phyloP scores from a whole-genome alignment of 2,329 filamentous ascomycete species.

The Metarhizium album region DNA sequence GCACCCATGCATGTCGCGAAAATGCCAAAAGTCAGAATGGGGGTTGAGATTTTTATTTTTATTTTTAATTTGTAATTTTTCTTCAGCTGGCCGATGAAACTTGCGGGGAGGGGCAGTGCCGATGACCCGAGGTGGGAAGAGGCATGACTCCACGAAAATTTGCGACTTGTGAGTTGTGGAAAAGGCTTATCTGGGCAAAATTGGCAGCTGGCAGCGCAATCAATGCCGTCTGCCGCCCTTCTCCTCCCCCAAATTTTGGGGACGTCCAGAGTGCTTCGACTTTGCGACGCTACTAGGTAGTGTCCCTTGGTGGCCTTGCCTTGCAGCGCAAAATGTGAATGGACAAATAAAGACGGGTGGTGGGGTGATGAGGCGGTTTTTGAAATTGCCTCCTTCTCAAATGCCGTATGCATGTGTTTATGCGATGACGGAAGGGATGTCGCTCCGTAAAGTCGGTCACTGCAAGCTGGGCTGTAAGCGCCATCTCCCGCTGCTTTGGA shows the following conservation, averaged over 20 bases:
- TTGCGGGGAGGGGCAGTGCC: neutral
- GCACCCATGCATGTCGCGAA: neutral
- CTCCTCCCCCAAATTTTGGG: neutral
- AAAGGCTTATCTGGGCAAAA: neutral
- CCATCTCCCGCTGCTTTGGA: too few species aligned
- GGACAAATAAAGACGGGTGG: neutral
- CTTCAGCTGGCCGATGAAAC: neutral
- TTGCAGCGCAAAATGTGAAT: neutral
- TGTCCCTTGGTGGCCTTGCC: neutral
- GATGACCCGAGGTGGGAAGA: neutral
- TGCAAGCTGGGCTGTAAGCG: too few species aligned
- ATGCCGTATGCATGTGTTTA: neutral
- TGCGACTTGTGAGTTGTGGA: neutral
- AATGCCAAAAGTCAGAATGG: neutral
- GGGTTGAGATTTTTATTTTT: neutral
- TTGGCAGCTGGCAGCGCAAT: too few species aligned
- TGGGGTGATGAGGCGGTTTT: neutral
- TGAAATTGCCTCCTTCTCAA: neutral
- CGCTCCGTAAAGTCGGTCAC: neutral
- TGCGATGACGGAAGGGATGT: neutral
- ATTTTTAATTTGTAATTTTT: too few species aligned
- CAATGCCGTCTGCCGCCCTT: neutral
- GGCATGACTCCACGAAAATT: too few species aligned
- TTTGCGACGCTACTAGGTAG: neutral
- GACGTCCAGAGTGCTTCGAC: neutral